Conservation (phyloP, 306 rosid species). For the Sechiopsis laciniata region DNA sequence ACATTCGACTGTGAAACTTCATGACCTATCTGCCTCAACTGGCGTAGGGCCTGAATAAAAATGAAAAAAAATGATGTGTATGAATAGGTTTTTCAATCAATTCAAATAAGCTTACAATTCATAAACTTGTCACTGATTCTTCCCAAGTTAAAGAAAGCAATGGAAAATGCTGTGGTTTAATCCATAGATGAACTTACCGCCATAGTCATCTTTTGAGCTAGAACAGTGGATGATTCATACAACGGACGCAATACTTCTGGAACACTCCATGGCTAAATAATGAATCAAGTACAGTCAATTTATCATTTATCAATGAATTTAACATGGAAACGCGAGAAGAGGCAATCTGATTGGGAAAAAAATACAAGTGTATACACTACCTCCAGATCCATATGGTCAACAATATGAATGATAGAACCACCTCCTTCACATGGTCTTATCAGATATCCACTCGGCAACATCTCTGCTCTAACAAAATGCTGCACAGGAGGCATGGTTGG, state of each 20-base stretch:
- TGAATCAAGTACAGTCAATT: conserved; percentile 21
- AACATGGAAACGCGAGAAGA: background rate
- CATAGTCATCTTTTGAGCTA: conserved; percentile 94
- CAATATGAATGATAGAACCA: conserved; percentile 90
- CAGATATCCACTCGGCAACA: conserved; percentile 92
- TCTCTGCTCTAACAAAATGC: conserved; percentile 92
- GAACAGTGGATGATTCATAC: conserved; percentile 80
- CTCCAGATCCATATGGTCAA: conserved; percentile 94
- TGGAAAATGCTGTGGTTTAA: background rate
- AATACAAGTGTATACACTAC: conserved; percentile 28
- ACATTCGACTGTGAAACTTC: conserved; percentile 87
- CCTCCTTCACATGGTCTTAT: conserved; percentile 98
- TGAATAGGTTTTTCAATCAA: background rate
- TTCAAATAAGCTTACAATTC: background rate
- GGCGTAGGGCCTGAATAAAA: conserved; percentile 67
- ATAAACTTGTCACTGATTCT: background rate
- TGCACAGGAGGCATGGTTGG: conserved; percentile 97
- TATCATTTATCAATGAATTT: background rate
- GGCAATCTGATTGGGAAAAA: background rate
- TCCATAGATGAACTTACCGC: conserved; percentile 48
- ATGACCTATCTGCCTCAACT: conserved; percentile 83
- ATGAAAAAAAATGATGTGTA: background rate
- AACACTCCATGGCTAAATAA: conserved; percentile 83
- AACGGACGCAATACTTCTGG: conserved; percentile 93
- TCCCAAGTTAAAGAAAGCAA: background rate